Evolutionary conservation across 352 stramenopile genomes (phyloP).

Genomic region (Phytophthora sojae): DNA sequence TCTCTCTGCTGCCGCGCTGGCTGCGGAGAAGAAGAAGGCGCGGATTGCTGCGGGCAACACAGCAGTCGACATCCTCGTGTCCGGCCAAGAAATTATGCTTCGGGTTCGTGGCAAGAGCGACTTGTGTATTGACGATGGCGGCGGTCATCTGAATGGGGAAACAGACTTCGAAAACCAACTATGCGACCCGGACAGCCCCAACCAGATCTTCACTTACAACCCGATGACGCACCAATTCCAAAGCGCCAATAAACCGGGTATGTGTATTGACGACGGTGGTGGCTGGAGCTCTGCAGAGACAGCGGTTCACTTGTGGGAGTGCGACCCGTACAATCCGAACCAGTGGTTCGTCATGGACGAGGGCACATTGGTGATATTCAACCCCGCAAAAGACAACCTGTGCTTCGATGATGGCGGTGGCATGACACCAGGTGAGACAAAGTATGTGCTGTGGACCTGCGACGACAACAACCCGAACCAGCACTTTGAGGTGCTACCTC

Average conservation of each 20-base stretch:
- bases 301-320: conserved; percentile 16
- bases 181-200: conserved; percentile 40
- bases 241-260: conserved; percentile 8
- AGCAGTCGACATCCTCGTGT: conserved; percentile 15
- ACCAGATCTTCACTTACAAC: conserved; percentile 46
- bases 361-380: conserved; percentile 31
- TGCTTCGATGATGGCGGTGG: conserved; percentile 42
- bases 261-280: conserved; percentile 20
- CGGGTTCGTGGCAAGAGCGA: conserved; percentile 33
- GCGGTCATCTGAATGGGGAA: conserved; percentile 16
- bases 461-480: conserved; percentile 34
- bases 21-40: conserved; percentile 19
- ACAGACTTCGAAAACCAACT: conserved; percentile 27
- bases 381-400: conserved; percentile 34
- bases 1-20: conserved; percentile 8
- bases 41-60: conserved; percentile 21
- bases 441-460: conserved; percentile 16
- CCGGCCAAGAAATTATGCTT: conserved; percentile 34
- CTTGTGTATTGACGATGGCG: conserved; percentile 48
- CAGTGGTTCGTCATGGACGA: conserved; percentile 36
- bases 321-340: conserved; percentile 16
- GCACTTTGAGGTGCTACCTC: conserved; percentile 42
- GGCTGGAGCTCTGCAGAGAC: conserved; percentile 8
- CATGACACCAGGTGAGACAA: conserved; percentile 7
- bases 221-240: conserved; percentile 16